Evolutionary conservation across 1,284 basidiomycete genomes (phyloP).

Genomic region (Heimioporus punctisporus): DNA sequence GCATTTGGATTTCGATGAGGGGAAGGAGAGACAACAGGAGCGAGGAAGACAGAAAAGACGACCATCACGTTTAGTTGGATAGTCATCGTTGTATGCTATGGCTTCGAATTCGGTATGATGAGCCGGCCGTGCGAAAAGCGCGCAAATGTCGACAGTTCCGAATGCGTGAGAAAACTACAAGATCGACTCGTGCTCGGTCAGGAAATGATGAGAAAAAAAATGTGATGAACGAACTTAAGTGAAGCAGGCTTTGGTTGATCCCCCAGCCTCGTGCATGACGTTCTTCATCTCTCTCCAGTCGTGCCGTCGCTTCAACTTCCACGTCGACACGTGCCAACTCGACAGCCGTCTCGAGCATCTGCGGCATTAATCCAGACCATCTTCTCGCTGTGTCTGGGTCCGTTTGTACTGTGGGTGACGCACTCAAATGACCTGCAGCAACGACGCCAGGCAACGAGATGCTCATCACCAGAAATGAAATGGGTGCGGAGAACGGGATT

Average conservation of each 20-base stretch:
- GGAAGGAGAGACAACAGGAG: slow-evolving; percentile 8
- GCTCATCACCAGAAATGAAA: slow-evolving; percentile 41
- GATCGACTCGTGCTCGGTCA: too few relatives aligned
- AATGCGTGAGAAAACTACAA: slow-evolving; percentile 68
- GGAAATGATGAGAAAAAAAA: not conserved
- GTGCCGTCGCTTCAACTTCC: slow-evolving; percentile 57
- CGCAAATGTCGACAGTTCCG: slow-evolving; percentile 78
- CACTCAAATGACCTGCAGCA: slow-evolving; percentile 33
- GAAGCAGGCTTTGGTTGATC: slow-evolving; percentile 7
- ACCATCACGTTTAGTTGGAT: slow-evolving; percentile 32
- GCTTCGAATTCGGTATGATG: too few relatives aligned
- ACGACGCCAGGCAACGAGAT: slow-evolving; percentile 48
- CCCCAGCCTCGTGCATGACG: slow-evolving; percentile 25
- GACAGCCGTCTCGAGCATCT: slow-evolving; percentile 45
- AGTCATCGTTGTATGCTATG: slow-evolving; percentile 24
- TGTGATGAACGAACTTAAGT: slow-evolving; percentile 18
- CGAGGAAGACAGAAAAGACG: slow-evolving; percentile 12
- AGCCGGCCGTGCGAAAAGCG: too few relatives aligned
- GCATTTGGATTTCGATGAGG: slow-evolving; percentile 9
- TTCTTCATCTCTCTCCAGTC: slow-evolving; percentile 59
- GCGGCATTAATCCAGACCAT: slow-evolving; percentile 37
- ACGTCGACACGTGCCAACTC: slow-evolving; percentile 57
- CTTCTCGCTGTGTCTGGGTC: slow-evolving; percentile 9
- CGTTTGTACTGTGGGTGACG: slow-evolving; percentile 14
- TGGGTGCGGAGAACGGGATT: slow-evolving; percentile 32